Conservation (phyloP, 2,329 filamentous ascomycete species). For the Diaporthe ilicicola region DNA sequence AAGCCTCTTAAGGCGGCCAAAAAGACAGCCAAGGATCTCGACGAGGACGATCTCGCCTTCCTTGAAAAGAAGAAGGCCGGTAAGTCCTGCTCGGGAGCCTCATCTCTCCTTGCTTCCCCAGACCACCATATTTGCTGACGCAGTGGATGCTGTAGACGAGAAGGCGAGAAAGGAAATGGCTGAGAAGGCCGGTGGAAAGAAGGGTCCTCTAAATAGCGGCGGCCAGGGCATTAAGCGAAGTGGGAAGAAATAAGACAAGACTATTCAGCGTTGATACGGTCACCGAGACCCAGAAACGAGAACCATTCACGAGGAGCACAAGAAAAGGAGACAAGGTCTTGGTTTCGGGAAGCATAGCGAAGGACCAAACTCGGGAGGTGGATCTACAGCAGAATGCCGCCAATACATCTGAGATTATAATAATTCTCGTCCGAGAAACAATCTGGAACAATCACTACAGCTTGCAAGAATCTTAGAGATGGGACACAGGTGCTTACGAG, state of each 20-base stretch:
- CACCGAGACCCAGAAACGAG: background rate
- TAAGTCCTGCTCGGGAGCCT: conserved; percentile 52
- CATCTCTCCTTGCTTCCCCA: conserved; percentile 18
- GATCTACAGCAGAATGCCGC: conserved; percentile 15
- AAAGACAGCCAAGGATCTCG: conserved; percentile 82
- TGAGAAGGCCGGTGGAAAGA: conserved; percentile 86
- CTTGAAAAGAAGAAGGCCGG: conserved; percentile 85
- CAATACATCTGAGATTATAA: background rate
- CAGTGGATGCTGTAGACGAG: conserved; percentile 63
- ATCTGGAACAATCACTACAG: too few relatives aligned
- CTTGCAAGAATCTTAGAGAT: too few relatives aligned
- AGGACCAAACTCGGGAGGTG: conserved; percentile 27
- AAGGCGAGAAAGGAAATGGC: conserved; percentile 87
- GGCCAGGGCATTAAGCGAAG: conserved; percentile 96
- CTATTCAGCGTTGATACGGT: background rate
- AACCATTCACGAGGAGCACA: conserved; percentile 30
- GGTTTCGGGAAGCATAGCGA: conserved; percentile 34
- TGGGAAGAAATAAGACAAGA: conserved; percentile 81
- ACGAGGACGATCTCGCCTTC: conserved; percentile 87
- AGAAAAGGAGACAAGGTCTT: conserved; percentile 24
- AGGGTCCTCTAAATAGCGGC: conserved; percentile 87
- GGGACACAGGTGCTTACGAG: too few relatives aligned
- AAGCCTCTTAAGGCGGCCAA: conserved; percentile 90
- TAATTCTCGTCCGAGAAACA: background rate
- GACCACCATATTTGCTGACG: conserved; percentile 31